Percentiles rank a stretch among this genome's conserved stretches.
These are phyloP conservation scores for Tremella fuciformis DNA, from an alignment of 768 basidiomycete species.

Conservation along the genomic window DNA sequence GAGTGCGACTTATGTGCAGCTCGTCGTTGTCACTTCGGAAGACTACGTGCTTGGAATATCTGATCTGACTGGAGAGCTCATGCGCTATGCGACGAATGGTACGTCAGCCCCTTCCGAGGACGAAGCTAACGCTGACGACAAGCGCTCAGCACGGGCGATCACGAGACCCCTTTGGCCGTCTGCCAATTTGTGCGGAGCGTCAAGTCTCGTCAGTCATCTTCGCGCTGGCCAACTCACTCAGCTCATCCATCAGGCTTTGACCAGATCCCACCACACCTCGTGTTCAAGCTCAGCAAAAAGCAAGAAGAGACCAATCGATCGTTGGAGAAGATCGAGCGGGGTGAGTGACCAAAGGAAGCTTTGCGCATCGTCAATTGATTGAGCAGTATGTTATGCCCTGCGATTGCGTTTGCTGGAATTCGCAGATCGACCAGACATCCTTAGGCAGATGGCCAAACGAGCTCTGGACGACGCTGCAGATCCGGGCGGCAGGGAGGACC, in stretches of 20 bases:
- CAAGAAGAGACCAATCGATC: conserved; percentile 79
- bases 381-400: conserved; percentile 48
- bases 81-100: conserved; percentile 88
- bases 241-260: conserved; percentile 65
- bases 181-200: conserved; percentile 52
- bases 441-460: conserved; percentile 46
- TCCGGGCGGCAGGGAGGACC: background rate
- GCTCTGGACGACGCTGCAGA: conserved; percentile 44
- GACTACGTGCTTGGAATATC: conserved; percentile 91
- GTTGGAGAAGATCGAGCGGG: conserved; percentile 91
- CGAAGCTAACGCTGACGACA: conserved; percentile 6
- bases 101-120: conserved; percentile 29
- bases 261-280: conserved; percentile 58
- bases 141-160: conserved; percentile 48
- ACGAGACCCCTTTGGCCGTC: conserved; percentile 48
- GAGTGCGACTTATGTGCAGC: conserved; percentile 56
- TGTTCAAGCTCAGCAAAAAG: conserved; percentile 67
- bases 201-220: conserved; percentile 27
- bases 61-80: conserved; percentile 93
- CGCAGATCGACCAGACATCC: conserved; percentile 48
- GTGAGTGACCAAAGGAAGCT: conserved; percentile 55
- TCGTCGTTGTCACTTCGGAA: conserved; percentile 68
- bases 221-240: background rate
- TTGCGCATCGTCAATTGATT: conserved; percentile 6
- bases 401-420: conserved; percentile 48